Evolutionary conservation across 2,329 filamentous ascomycete genomes (phyloP).

Genomic region (Apiospora saccharicola): DNA sequence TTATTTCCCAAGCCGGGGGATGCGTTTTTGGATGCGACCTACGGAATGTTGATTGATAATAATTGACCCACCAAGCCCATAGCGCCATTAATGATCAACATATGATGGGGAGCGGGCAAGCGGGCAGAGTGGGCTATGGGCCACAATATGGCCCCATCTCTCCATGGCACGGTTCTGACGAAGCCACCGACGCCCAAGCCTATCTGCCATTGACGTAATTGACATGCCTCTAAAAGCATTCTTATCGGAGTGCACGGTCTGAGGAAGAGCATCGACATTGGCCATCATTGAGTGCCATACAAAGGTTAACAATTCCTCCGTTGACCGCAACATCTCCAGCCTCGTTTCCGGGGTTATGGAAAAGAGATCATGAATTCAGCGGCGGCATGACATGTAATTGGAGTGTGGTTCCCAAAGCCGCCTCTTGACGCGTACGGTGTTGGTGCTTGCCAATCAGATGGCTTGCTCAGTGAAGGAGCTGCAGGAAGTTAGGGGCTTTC

Average conservation of each 20-base stretch:
- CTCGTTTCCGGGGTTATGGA: neutral
- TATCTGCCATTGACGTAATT: slow-evolving; percentile 17
- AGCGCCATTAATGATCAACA: slow-evolving; percentile 13
- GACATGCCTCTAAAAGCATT: neutral
- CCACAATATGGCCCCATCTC: neutral
- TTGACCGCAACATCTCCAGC: slow-evolving; percentile 1
- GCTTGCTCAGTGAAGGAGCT: neutral
- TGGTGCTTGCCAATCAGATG: slow-evolving; percentile 10
- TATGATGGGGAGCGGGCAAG: neutral
- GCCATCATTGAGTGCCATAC: neutral
- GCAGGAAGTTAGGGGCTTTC: slow-evolving; percentile 21
- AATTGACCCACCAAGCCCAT: slow-evolving; percentile 9
- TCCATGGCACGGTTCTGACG: slow-evolving; percentile 1
- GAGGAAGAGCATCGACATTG: neutral
- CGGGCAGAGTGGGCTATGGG: neutral
- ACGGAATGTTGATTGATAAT: slow-evolving; percentile 11
- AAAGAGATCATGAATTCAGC: neutral
- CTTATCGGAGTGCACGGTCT: slow-evolving; percentile 6
- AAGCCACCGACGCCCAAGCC: slow-evolving; percentile 3
- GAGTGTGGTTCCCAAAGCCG: neutral
- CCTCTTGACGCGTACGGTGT: neutral
- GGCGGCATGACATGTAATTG: neutral
- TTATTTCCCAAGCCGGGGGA: slow-evolving; percentile 30
- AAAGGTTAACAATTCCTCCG: neutral
- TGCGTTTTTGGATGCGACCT: slow-evolving; percentile 22